Evolutionary conservation across 2,329 filamentous ascomycete species (phyloP).

Genomic region (Raffaelea albimanens): DNA sequence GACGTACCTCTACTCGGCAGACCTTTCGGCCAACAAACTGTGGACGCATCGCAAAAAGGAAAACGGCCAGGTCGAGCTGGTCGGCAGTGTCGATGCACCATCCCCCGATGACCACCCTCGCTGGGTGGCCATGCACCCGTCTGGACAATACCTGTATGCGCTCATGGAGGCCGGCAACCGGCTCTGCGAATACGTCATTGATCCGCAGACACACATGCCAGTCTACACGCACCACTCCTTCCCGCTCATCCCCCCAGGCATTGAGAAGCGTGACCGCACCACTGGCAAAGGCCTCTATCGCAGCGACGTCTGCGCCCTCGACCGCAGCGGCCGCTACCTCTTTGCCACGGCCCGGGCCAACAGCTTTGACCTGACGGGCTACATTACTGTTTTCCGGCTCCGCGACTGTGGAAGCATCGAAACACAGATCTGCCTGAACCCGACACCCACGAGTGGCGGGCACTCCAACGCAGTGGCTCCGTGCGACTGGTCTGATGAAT

Average conservation of each 20-base stretch:
- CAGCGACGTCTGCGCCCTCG: slow-evolving; percentile 72
- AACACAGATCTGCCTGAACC: slow-evolving; percentile 69
- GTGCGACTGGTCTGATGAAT: slow-evolving; percentile 77
- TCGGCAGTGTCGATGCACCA: slow-evolving; percentile 66
- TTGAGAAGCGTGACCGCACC: slow-evolving; percentile 31
- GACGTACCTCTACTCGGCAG: slow-evolving; percentile 69
- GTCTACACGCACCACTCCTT: slow-evolving; percentile 69
- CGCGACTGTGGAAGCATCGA: slow-evolving; percentile 61
- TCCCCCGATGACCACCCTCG: slow-evolving; percentile 66
- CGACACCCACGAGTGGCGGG: slow-evolving; percentile 77
- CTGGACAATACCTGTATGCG: slow-evolving; percentile 70
- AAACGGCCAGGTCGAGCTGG: slow-evolving; percentile 54
- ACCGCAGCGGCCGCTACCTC: slow-evolving; percentile 60
- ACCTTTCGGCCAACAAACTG: slow-evolving; percentile 68
- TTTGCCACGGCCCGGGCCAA: slow-evolving; percentile 82
- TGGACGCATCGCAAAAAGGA: slow-evolving; percentile 71
- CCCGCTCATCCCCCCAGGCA: slow-evolving; percentile 71
- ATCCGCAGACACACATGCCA: slow-evolving; percentile 62
- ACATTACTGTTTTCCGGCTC: slow-evolving; percentile 72
- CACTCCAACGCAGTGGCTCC: slow-evolving; percentile 84
- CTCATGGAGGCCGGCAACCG: slow-evolving; percentile 87
- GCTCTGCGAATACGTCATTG: slow-evolving; percentile 72
- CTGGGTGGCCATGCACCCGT: slow-evolving; percentile 78
- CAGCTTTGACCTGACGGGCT: slow-evolving; percentile 65
- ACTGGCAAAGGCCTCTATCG: slow-evolving; percentile 57